Conservation (phyloP, 2,329 filamentous ascomycete genomes). For the Graphiopsis chlorocephala region DNA sequence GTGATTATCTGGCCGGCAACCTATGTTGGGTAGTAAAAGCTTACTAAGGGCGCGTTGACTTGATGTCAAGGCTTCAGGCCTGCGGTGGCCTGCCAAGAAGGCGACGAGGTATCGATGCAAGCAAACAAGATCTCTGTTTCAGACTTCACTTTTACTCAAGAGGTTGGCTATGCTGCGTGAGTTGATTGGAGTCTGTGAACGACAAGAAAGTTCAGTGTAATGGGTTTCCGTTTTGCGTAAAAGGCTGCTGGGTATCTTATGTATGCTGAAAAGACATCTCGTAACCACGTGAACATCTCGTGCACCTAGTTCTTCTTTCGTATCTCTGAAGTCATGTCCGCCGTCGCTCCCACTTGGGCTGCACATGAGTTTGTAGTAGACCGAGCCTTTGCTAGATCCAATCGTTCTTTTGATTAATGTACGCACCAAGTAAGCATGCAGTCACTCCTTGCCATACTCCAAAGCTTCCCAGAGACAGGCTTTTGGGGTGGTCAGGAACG, state of each 20-base stretch:
- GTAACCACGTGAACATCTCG: neutral
- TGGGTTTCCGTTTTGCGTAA: neutral
- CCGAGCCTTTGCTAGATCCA: neutral
- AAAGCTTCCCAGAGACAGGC: neutral
- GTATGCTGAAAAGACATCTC: neutral
- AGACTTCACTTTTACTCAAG: neutral
- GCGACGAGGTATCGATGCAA: neutral
- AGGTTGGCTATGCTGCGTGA: neutral
- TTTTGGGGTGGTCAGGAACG: neutral
- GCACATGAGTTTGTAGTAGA: neutral
- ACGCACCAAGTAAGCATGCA: neutral
- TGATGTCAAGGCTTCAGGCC: neutral
- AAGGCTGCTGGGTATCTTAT: neutral
- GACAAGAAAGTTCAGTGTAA: neutral
- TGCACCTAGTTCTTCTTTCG: neutral
- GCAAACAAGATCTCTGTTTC: neutral
- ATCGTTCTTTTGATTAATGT: neutral
- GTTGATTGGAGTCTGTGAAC: neutral
- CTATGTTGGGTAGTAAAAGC: neutral
- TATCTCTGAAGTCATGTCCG: neutral
- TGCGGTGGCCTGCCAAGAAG: neutral
- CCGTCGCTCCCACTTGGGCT: neutral
- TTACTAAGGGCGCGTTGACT: neutral
- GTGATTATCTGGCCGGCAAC: neutral
- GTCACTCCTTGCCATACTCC: neutral